Base-by-base conservation (phyloP, 139 green algal species). In the Tetratostichococcus sp. region DNA sequence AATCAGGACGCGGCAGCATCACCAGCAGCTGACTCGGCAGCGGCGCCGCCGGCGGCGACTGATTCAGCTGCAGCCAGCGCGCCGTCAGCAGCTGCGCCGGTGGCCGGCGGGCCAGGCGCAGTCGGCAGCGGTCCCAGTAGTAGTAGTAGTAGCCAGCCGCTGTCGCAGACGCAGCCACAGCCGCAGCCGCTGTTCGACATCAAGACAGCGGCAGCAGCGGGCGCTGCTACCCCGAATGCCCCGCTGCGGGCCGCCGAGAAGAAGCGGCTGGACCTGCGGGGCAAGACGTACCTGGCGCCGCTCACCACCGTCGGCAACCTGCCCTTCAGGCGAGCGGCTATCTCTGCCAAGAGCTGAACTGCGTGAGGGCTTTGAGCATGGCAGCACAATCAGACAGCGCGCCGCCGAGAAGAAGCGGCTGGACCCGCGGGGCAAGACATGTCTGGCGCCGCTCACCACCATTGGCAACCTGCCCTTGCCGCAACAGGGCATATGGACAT, bases 241-340 rank as follows among this genome's bases (percentile, higher is more conserved):
- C 82, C 67, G 32, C n/a, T 87, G 35, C 71, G 71, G 35, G 50
- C 78, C 0, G 65, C 42, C 30, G 90, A 92, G 79, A 87, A 85
- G 70, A 81, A 81, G 75, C 42, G 4, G 0, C 28, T 97, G 21
- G 92, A 97, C 80, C 92, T 97, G 33, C 69, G 84, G 4, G 90
- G 88, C 26, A 97, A 97, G 86, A 83, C 89, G 14, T 96, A 96
- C 76, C 85, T 99, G 35, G 95, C 96, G 4, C 96, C 96, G 14
- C 83, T 99, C 22, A 99, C 96, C 16, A 99, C 96, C 6, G 91
- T 96, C 28, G 94, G 95, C 77, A 98, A 98, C 87, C 89, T 98
- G 66, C 95, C 95, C 26, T 98, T 97, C 84, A 85, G 77, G 77
- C 74, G 17, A 11, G 39, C 11, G n/a, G n/a, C n/a, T n/a, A n/a